Conservation (phyloP, 164 flowering plant species). For the Paratinospora sagittata region DNA sequence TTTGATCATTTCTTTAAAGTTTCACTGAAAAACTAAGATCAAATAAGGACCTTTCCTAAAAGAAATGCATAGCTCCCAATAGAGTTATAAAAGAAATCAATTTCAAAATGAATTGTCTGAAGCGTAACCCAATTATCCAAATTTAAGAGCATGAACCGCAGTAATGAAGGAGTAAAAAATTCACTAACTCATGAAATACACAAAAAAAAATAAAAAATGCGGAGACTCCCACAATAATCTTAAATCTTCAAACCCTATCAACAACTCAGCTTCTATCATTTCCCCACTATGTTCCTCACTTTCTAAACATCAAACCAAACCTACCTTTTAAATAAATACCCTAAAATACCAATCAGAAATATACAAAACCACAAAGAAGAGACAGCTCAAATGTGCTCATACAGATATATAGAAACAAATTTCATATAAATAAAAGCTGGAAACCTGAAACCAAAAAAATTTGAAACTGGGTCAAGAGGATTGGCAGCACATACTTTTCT, state of each 20-base stretch:
- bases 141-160: too few species aligned
- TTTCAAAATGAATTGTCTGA: too few species aligned
- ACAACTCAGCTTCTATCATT: background rate
- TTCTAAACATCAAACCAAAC: background rate
- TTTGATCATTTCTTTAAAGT: too few species aligned
- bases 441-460: background rate
- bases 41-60: too few species aligned
- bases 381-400: conserved; percentile 1
- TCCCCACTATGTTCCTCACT: background rate
- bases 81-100: too few species aligned
- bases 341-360: conserved; percentile 12
- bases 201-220: too few species aligned
- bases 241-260: background rate
- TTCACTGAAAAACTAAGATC: too few species aligned
- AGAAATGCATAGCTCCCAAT: too few species aligned
- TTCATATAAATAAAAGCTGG: background rate
- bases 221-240: background rate
- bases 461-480: conserved; percentile 20
- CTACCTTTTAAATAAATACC: background rate
- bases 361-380: conserved; percentile 17
- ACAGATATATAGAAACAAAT: background rate
- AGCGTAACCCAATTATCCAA: too few species aligned
- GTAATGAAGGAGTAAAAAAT: background rate
- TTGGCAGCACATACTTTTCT: conserved; percentile 48
- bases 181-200: background rate